Conservation (phyloP, 495 filamentous ascomycete genomes). For the Annulohypoxylon maeteangense region DNA sequence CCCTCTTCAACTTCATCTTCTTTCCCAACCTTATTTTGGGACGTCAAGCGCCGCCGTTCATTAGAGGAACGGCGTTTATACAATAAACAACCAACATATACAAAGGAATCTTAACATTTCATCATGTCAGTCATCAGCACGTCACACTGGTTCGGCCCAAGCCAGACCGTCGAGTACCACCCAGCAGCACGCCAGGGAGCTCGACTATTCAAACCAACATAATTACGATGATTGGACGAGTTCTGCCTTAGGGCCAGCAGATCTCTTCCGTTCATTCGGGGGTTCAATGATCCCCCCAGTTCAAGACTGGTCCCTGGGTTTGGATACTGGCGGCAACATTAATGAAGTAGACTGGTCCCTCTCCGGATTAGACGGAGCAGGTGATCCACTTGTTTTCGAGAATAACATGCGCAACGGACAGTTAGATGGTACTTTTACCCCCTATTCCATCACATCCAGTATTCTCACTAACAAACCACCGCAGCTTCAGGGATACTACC, state of each 20-base stretch:
- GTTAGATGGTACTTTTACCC: slow-evolving; percentile 40
- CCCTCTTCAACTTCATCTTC: slow-evolving; percentile 31
- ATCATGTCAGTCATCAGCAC: slow-evolving; percentile 36
- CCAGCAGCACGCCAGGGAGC: slow-evolving; percentile 37
- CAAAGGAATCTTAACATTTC: slow-evolving; percentile 47
- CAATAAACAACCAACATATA: slow-evolving; percentile 35
- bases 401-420: slow-evolving; percentile 37
- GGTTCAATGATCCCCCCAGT: slow-evolving; percentile 31
- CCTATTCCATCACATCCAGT: background rate
- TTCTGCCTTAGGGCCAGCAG: slow-evolving; percentile 47
- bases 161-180: slow-evolving; percentile 35
- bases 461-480: background rate
- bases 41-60: slow-evolving; percentile 42
- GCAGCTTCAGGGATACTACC: slow-evolving; percentile 32
- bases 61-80: slow-evolving; percentile 40
- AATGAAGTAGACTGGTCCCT: slow-evolving; percentile 43
- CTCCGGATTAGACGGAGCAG: slow-evolving; percentile 38
- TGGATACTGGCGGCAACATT: slow-evolving; percentile 23
- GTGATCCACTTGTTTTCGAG: slow-evolving; percentile 38
- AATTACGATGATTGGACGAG: slow-evolving; percentile 44
- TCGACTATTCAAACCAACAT: slow-evolving; percentile 38
- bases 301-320: slow-evolving; percentile 44
- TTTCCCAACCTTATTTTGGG: slow-evolving; percentile 31
- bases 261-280: slow-evolving; percentile 46
- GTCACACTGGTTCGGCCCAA: slow-evolving; percentile 20